Evolutionary conservation across 2,329 filamentous ascomycete genomes (phyloP).

Genomic region (Trichothecium roseum): DNA sequence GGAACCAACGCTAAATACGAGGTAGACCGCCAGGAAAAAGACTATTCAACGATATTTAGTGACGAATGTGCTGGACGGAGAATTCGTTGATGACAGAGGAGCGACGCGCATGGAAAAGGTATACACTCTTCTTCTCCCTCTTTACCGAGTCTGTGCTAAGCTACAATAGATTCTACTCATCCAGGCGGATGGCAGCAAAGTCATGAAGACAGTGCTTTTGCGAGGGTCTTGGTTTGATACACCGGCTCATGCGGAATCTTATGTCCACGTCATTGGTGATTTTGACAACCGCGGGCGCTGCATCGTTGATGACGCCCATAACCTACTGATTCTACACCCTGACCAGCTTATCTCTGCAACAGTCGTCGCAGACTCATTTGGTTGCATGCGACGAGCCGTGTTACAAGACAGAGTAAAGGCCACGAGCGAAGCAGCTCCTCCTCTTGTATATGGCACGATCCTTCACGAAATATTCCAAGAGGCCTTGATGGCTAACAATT

Average conservation of each 20-base stretch:
- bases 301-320: slow-evolving; percentile 69
- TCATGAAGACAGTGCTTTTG: slow-evolving; percentile 59
- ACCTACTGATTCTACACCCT: slow-evolving; percentile 84
- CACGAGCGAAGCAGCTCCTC: slow-evolving; percentile 66
- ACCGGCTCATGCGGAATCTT: slow-evolving; percentile 60
- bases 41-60: slow-evolving; percentile 83
- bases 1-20: slow-evolving; percentile 48
- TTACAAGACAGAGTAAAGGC: slow-evolving; percentile 93
- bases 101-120: slow-evolving; percentile 62
- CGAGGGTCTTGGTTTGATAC: slow-evolving; percentile 83
- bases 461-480: slow-evolving; percentile 94
- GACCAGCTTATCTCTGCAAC: slow-evolving; percentile 94
- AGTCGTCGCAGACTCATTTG: slow-evolving; percentile 92
- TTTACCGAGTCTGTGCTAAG: slow-evolving; percentile 7
- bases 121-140: slow-evolving; percentile 11
- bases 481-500: slow-evolving; percentile 71
- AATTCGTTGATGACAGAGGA: slow-evolving; percentile 55
- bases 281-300: slow-evolving; percentile 65
- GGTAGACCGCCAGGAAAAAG: slow-evolving; percentile 59
- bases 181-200: slow-evolving; percentile 62
- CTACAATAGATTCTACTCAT: slow-evolving; percentile 61
- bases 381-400: slow-evolving; percentile 80
- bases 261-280: slow-evolving; percentile 76
- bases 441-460: slow-evolving; percentile 85
- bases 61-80: slow-evolving; percentile 58